Evolutionary conservation across 495 filamentous ascomycete genomes (phyloP), one percentile per base, ranked within the genome.

Genomic region (Aspergillus heteromorphus): DNA sequence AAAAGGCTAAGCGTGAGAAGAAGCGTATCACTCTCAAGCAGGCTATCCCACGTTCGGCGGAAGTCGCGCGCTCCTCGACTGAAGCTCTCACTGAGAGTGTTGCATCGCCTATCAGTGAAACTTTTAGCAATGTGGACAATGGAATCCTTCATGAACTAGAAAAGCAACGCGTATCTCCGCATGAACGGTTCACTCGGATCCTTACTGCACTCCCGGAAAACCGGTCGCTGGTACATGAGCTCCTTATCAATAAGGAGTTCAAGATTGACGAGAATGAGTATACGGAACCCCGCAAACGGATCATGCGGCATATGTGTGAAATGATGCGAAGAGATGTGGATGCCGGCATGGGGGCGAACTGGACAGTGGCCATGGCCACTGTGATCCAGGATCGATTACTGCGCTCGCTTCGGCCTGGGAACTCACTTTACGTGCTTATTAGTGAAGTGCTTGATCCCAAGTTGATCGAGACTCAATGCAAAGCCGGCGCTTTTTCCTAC

Each of bases 241-340:
- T 98, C 20, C 85, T 92, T 30, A 87, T 98, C 59, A 92, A 97
- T 66, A 87, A 86, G 61, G 86, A 93, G 58, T 98, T 79, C 60
- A 78, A 77, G 51, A 78, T 87, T 14, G 79, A 84, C 38, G 72
- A 82, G 38, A 65, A 70, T 1, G 68, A 73, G 21, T 76, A 77
- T 41, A 79, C 74, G 5, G 73, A 73, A 9, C 71, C 69, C 29
- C 78, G 76, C 60, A 83, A 70, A 54, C 76, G 67, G 56, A 77
- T 77, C 48, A 78, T 79, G 68, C 60, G 74, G 51, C 83, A 86
- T 14, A 81, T 96, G 53, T 92, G 89, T 56, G 79, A 84, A 25
- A 78, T 81, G 58, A 92, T 98, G 87, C 81, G 85, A 52, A 69
- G 71, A 51, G 89, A 87, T 41, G 83, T 96, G 48, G 82, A 87